Percentiles rank a stretch among this genome's conserved stretches.
phyloP scores from a whole-genome alignment of 805 yeast species.

The Schwanniomyces vanrijiae region DNA sequence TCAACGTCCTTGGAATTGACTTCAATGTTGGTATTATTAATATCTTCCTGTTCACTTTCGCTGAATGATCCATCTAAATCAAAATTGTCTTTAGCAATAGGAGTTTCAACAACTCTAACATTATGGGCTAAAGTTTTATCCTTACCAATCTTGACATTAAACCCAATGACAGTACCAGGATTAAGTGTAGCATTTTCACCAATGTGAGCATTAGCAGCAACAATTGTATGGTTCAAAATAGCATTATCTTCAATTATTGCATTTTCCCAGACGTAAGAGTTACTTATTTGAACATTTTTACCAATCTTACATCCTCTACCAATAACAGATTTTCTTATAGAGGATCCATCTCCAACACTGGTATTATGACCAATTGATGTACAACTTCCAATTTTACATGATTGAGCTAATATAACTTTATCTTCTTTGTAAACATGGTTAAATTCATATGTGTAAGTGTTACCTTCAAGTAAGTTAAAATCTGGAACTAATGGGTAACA shows the following conservation, averaged over 20 bases:
- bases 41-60: constrained; percentile 24
- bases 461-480: constrained; percentile 67
- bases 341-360: constrained; percentile 71
- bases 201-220: constrained; percentile 65
- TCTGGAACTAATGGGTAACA: constrained; percentile 91
- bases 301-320: constrained; percentile 90
- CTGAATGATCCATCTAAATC: constrained; percentile 26
- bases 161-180: constrained; percentile 81
- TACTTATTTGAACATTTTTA: constrained; percentile 62
- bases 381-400: constrained; percentile 79
- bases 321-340: constrained; percentile 67
- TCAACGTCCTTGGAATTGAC: constrained; percentile 42
- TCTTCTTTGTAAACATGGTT: constrained; percentile 88
- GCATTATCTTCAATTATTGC: constrained; percentile 68
- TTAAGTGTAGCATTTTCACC: constrained; percentile 51
- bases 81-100: constrained; percentile 35
- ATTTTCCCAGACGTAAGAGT: constrained; percentile 88
- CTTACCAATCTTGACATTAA: constrained; percentile 64
- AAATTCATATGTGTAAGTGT: constrained; percentile 75
- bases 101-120: constrained; percentile 52
- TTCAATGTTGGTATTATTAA: constrained; percentile 13
- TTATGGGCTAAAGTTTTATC: constrained; percentile 48
- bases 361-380: constrained; percentile 83
- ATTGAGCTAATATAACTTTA: constrained; percentile 86
- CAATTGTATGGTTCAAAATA: constrained; percentile 58